Evolutionary conservation across 116 monocot species (phyloP).

Genomic region (Dioscorea cayenensis): DNA sequence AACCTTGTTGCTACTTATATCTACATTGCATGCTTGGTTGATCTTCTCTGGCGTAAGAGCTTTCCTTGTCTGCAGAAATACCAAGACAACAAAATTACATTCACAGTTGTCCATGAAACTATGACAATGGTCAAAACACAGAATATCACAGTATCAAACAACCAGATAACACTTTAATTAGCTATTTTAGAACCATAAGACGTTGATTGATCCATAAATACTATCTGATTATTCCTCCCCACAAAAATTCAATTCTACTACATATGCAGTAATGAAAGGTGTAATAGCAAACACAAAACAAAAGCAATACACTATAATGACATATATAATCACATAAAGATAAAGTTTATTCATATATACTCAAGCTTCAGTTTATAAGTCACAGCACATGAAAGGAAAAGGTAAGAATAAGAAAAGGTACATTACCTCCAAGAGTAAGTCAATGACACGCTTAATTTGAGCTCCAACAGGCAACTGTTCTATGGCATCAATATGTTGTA

Average conservation of each 20-base stretch:
- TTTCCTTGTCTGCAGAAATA: conserved; percentile 66
- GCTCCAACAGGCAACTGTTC: conserved; percentile 75
- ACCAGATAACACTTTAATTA: too few species aligned
- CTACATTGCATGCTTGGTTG: conserved; percentile 76
- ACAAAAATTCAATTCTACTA: not conserved
- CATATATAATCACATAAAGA: too few species aligned
- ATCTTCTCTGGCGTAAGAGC: conserved; percentile 76
- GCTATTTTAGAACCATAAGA: too few species aligned
- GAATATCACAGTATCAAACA: not conserved
- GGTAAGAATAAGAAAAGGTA: conserved; percentile 3
- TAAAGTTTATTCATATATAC: too few species aligned
- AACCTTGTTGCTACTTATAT: conserved; percentile 58
- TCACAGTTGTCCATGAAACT: too few species aligned
- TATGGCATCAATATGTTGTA: conserved; percentile 70
- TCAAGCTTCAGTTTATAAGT: too few species aligned
- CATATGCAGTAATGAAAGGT: too few species aligned
- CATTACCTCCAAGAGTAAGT: conserved; percentile 74
- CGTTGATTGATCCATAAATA: not conserved
- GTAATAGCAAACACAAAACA: too few species aligned
- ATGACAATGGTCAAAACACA: not conserved
- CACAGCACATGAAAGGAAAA: too few species aligned
- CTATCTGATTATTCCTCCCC: not conserved
- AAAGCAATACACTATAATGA: too few species aligned
- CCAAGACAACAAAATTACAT: not conserved
- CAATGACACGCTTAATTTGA: conserved; percentile 86